phyloP scores from a whole-genome alignment of 2,329 filamentous ascomycete genomes.

The Chaetomium globosum region DNA sequence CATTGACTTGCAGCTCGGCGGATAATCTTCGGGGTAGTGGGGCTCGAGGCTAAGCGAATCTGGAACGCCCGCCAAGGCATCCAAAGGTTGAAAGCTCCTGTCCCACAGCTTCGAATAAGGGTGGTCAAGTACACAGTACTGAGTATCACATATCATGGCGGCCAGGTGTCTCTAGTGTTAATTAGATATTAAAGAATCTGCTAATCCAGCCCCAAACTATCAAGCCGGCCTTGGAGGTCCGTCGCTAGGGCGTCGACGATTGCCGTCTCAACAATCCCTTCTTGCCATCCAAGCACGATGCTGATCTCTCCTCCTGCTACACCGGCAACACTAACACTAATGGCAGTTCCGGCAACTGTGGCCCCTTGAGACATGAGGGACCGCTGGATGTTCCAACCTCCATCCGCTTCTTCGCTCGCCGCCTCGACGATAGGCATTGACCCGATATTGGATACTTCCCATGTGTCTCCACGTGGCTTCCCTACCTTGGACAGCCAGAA shows the following conservation, averaged over 20 bases:
- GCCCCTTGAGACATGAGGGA: constrained; percentile 55
- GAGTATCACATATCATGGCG: not conserved
- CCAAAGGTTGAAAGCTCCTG: not conserved
- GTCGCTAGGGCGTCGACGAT: constrained; percentile 44
- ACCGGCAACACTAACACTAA: constrained; percentile 53
- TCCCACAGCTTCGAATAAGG: not conserved
- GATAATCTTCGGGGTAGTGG: constrained; percentile 20
- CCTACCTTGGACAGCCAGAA: constrained; percentile 50
- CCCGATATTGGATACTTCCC: constrained; percentile 59
- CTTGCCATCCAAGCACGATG: constrained; percentile 54
- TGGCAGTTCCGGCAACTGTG: constrained; percentile 47
- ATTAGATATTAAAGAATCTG: not conserved
- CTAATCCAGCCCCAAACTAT: constrained; percentile 16
- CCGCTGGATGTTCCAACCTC: constrained; percentile 46
- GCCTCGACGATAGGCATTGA: constrained; percentile 37
- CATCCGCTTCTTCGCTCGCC: constrained; percentile 5
- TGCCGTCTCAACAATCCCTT: constrained; percentile 46
- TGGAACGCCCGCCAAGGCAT: not conserved
- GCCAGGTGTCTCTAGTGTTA: not conserved
- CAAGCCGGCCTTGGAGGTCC: constrained; percentile 44
- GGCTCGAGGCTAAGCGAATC: not conserved
- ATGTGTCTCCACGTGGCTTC: constrained; percentile 47
- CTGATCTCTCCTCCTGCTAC: constrained; percentile 47
- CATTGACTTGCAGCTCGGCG: not conserved
- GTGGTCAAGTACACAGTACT: not conserved